phyloP scores from a whole-genome alignment of 2,329 filamentous ascomycete species.

The Acrocalymma vagum region DNA sequence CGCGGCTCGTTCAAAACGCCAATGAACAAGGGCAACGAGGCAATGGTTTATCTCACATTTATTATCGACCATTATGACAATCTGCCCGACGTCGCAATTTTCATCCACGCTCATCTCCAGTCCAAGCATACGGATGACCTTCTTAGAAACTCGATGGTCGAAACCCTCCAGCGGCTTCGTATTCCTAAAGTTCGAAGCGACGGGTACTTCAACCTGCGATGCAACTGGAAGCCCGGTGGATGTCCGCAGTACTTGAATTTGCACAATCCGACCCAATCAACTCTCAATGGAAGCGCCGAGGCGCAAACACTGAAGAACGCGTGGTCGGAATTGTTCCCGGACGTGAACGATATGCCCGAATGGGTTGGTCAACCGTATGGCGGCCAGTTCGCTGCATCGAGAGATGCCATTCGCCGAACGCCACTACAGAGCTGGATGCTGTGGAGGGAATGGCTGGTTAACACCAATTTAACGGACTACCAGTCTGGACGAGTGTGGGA shows the following conservation, averaged over 20 bases:
- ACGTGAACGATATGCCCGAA: too few relatives aligned
- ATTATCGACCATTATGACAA: slow-evolving; percentile 25
- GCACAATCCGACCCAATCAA: slow-evolving; percentile 47
- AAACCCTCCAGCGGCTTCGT: slow-evolving; percentile 61
- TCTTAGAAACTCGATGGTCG: slow-evolving; percentile 57
- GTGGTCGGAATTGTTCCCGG: slow-evolving; percentile 53
- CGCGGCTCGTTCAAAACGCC: slow-evolving; percentile 16
- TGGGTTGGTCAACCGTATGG: slow-evolving; percentile 49
- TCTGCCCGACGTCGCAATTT: slow-evolving; percentile 22
- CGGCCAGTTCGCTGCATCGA: slow-evolving; percentile 63
- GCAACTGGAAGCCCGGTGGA: slow-evolving; percentile 64
- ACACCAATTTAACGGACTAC: slow-evolving; percentile 46
- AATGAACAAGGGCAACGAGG: slow-evolving; percentile 29
- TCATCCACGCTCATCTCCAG: slow-evolving; percentile 20
- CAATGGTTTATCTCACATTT: slow-evolving; percentile 28
- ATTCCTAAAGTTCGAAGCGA: slow-evolving; percentile 59
- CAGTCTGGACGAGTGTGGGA: slow-evolving; percentile 50
- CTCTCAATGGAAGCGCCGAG: too few relatives aligned
- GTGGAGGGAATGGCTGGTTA: slow-evolving; percentile 61
- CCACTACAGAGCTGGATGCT: slow-evolving; percentile 60
- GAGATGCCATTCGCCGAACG: slow-evolving; percentile 60
- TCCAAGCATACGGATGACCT: slow-evolving; percentile 56
- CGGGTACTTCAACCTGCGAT: slow-evolving; percentile 69
- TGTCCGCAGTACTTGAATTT: slow-evolving; percentile 67
- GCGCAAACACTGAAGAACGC: slow-evolving; percentile 41